Evolutionary conservation across 805 yeast genomes (phyloP).

Genomic region (Wickerhamomyces canadensis): DNA sequence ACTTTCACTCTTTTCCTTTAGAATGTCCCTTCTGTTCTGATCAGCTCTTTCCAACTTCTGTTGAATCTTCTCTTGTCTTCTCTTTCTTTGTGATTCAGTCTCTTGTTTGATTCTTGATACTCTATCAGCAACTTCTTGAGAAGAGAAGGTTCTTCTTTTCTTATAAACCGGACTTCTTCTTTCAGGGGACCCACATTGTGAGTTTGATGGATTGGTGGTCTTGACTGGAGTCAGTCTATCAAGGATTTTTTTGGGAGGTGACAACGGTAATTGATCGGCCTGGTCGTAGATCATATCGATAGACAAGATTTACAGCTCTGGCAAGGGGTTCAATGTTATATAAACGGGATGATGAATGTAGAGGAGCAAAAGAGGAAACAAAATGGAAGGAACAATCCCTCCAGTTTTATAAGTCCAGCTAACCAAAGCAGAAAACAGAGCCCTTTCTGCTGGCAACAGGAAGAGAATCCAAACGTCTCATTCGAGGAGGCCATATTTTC

Average conservation of each 20-base stretch:
- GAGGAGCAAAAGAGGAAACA: too few species aligned
- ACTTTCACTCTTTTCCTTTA: neutral
- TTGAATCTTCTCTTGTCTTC: constrained; percentile 1
- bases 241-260: constrained; percentile 4
- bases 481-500: too few species aligned
- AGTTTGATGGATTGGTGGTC: neutral
- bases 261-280: neutral
- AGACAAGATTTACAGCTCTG: too few species aligned
- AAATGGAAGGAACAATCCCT: too few species aligned
- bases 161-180: neutral
- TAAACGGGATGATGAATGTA: too few species aligned
- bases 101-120: constrained; percentile 5
- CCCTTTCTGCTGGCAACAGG: too few species aligned
- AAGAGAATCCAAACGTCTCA: too few species aligned
- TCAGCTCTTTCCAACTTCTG: constrained; percentile 1
- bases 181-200: neutral
- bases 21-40: neutral
- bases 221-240: constrained; percentile 2
- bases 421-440: too few species aligned
- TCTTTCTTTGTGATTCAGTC: neutral
- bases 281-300: too few species aligned
- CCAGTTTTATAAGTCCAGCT: too few species aligned
- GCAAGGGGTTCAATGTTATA: too few species aligned
- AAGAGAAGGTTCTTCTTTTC: constrained; percentile 3
- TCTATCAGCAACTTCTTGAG: constrained; percentile 4